Evolutionary conservation across 2,329 filamentous ascomycete genomes (phyloP).

Genomic region (Tolypocladium sp.): DNA sequence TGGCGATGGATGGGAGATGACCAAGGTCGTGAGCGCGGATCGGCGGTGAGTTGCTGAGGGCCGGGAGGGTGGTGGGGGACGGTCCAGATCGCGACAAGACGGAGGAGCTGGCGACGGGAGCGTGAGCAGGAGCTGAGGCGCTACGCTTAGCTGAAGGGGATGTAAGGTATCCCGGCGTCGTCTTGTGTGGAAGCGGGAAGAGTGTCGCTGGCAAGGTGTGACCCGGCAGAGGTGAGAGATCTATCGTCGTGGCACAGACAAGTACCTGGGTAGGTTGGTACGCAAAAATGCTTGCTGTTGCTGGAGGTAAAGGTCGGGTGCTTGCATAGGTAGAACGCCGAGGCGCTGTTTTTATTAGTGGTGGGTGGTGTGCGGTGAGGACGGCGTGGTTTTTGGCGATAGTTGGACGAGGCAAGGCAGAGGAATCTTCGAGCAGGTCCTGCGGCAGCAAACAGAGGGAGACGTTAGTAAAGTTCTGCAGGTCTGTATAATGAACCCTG

Average conservation of each 20-base stretch:
- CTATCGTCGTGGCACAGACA: not conserved
- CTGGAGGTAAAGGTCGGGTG: not conserved
- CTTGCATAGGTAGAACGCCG: not conserved
- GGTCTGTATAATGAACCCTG: not conserved
- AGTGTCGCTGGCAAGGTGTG: not conserved
- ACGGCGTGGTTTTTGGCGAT: not conserved
- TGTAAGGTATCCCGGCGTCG: not conserved
- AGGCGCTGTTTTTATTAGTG: not conserved
- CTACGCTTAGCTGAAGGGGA: not conserved
- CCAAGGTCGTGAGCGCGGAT: not conserved
- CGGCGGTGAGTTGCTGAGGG: constrained; percentile 1
- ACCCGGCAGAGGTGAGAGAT: not conserved
- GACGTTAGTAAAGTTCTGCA: not conserved
- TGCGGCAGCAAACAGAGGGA: not conserved
- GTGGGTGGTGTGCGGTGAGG: not conserved
- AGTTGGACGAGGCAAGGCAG: not conserved
- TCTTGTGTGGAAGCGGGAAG: not conserved
- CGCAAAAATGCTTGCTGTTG: not conserved
- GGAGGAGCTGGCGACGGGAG: not conserved
- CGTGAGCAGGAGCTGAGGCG: not conserved
- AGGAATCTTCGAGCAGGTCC: not conserved
- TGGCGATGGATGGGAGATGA: not conserved
- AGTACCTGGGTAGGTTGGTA: too few relatives aligned
- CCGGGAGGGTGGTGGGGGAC: not conserved
- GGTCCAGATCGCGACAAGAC: not conserved